Evolutionary conservation across 2,329 filamentous ascomycete species (phyloP).

Genomic region (Sporothrix brunneoviolacea): DNA sequence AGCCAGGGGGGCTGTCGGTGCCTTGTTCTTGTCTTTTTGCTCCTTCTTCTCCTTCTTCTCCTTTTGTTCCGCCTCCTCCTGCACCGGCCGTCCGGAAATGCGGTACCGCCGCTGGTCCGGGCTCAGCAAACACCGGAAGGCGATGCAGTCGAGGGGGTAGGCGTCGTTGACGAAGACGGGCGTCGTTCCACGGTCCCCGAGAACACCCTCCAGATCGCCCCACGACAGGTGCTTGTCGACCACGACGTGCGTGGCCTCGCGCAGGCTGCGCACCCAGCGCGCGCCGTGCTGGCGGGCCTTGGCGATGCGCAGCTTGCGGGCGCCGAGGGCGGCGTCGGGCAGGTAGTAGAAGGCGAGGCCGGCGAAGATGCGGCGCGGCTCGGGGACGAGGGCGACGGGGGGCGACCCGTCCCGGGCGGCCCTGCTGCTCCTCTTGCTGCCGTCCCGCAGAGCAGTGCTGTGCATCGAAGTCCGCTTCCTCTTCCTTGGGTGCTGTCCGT

Average conservation of each 20-base stretch:
- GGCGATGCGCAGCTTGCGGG: slow-evolving; percentile 63
- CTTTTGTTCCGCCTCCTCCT: background rate
- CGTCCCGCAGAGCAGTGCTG: too few species aligned
- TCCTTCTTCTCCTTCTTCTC: background rate
- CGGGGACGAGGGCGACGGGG: slow-evolving; percentile 43
- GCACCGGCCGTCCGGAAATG: slow-evolving; percentile 41
- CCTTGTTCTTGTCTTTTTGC: background rate
- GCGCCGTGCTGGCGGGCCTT: slow-evolving; percentile 73
- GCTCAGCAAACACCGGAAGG: slow-evolving; percentile 51
- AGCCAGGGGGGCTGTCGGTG: too few species aligned
- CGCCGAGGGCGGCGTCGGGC: slow-evolving; percentile 68
- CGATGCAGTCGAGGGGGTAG: slow-evolving; percentile 64
- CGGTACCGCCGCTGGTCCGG: slow-evolving; percentile 52
- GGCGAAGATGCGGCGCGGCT: slow-evolving; percentile 52
- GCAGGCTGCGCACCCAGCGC: slow-evolving; percentile 55
- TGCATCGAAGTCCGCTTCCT: slow-evolving; percentile 37
- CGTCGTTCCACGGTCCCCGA: slow-evolving; percentile 30
- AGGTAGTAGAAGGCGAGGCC: slow-evolving; percentile 67
- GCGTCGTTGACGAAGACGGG: slow-evolving; percentile 56
- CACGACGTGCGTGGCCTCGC: slow-evolving; percentile 66
- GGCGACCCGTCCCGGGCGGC: background rate
- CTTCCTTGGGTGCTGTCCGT: slow-evolving; percentile 29
- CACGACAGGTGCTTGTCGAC: slow-evolving; percentile 65
- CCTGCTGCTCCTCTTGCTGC: background rate
- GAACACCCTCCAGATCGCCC: slow-evolving; percentile 51